Evolutionary conservation across 2,329 filamentous ascomycete species (phyloP).

Genomic region (Sporothrix brasiliensis): DNA sequence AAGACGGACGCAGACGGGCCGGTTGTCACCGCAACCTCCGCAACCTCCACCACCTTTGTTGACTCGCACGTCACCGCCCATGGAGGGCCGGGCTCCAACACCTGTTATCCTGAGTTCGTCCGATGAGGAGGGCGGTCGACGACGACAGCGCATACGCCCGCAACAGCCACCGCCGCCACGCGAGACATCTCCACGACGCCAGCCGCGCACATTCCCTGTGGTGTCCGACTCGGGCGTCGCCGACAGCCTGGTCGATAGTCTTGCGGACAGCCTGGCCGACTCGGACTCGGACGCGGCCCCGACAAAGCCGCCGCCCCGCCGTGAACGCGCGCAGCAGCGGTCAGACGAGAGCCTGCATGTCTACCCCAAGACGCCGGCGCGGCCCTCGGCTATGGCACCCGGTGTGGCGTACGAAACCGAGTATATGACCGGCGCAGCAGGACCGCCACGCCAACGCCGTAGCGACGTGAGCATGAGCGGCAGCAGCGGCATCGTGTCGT

Average conservation of each 20-base stretch:
- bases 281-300: background rate
- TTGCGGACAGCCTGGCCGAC: conserved; percentile 15
- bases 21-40: background rate
- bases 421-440: background rate
- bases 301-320: background rate
- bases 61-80: conserved; percentile 26
- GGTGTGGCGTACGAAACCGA: background rate
- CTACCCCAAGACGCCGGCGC: conserved; percentile 19
- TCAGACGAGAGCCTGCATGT: conserved; percentile 24
- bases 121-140: background rate
- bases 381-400: conserved; percentile 18
- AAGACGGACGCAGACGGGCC: background rate
- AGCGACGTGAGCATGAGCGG: background rate
- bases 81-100: conserved; percentile 11
- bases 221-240: background rate
- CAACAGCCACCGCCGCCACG: background rate
- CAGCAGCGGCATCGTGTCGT: conserved; percentile 6
- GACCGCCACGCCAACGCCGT: background rate
- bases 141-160: background rate
- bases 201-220: background rate
- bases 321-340: background rate
- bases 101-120: conserved; percentile 20
- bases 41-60: conserved; percentile 14
- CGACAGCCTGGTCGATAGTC: conserved; percentile 10
- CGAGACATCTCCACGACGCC: background rate